Evolutionary conservation across 2,329 filamentous ascomycete species (phyloP).

Genomic region (Fusarium virguliforme): DNA sequence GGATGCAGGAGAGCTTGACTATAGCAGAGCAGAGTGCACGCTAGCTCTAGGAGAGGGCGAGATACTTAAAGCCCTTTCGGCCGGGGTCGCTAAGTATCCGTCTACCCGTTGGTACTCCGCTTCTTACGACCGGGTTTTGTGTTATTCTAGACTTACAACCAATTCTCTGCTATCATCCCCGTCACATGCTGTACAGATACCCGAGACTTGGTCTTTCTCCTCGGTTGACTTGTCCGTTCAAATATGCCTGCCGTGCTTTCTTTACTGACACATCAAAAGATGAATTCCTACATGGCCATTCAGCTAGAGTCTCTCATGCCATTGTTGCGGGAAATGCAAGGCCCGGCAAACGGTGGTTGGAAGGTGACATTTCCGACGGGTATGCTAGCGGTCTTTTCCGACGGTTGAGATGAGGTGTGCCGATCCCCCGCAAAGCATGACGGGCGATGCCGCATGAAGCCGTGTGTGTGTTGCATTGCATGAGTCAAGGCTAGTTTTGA

Average conservation of each 20-base stretch:
- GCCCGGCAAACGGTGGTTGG: not conserved
- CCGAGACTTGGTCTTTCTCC: not conserved
- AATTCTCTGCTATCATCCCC: not conserved
- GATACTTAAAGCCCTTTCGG: constrained; percentile 42
- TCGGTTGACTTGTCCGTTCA: not conserved
- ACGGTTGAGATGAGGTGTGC: constrained; percentile 3
- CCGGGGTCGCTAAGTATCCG: not conserved
- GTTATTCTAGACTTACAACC: not conserved
- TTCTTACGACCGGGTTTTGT: not conserved
- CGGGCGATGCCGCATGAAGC: not conserved
- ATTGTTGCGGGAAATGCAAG: constrained; percentile 23
- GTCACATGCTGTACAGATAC: not conserved
- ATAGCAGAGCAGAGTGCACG: not conserved
- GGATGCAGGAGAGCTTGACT: not conserved
- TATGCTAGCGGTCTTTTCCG: constrained; percentile 26
- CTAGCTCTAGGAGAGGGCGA: constrained; percentile 6
- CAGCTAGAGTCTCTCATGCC: not conserved
- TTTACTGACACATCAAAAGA: not conserved
- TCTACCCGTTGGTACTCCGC: not conserved
- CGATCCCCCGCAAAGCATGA: constrained; percentile 30
- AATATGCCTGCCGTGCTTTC: not conserved
- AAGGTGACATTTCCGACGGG: not conserved
- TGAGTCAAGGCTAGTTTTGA: not conserved
- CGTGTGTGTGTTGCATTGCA: constrained; percentile 5
- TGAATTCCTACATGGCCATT: not conserved